Conservation (phyloP, 2,329 filamentous ascomycete genomes). For the Fusarium xyrophilum region DNA sequence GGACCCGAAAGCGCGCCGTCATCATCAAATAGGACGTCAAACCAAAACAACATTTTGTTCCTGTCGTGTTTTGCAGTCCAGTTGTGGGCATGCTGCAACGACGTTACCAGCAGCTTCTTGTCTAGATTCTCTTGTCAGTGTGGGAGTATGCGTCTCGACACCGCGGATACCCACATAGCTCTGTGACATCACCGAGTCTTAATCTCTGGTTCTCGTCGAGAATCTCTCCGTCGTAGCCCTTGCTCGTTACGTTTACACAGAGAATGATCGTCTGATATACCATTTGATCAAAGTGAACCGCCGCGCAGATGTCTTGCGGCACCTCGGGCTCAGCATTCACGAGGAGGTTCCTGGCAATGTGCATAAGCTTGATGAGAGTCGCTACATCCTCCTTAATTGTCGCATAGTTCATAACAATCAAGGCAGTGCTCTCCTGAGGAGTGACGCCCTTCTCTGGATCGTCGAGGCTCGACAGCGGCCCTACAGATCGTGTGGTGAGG, state of each 20-base stretch:
- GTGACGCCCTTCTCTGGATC: conserved; percentile 63
- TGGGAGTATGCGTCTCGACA: background rate
- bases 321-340: conserved; percentile 70
- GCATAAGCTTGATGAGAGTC: conserved; percentile 71
- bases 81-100: conserved; percentile 71
- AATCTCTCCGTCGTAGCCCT: conserved; percentile 70
- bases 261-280: conserved; percentile 70
- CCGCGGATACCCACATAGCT: conserved; percentile 61
- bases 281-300: conserved; percentile 70
- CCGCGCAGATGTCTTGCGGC: conserved; percentile 70
- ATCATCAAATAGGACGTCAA: conserved; percentile 69
- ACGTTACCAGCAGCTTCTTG: conserved; percentile 71
- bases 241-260: conserved; percentile 71
- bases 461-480: conserved; percentile 60
- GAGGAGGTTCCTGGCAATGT: conserved; percentile 69
- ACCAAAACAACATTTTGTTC: conserved; percentile 75
- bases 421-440: conserved; percentile 66
- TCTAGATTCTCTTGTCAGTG: conserved; percentile 49
- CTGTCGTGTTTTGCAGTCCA: conserved; percentile 73
- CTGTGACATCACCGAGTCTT: conserved; percentile 68
- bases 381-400: conserved; percentile 68
- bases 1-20: conserved; percentile 55
- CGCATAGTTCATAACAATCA: conserved; percentile 69
- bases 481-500: conserved; percentile 65
- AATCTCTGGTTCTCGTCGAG: conserved; percentile 63